Evolutionary conservation across 306 rosid genomes (phyloP), one percentile per base, ranked within the genome.

Genomic region (Albizia julibrissin): DNA sequence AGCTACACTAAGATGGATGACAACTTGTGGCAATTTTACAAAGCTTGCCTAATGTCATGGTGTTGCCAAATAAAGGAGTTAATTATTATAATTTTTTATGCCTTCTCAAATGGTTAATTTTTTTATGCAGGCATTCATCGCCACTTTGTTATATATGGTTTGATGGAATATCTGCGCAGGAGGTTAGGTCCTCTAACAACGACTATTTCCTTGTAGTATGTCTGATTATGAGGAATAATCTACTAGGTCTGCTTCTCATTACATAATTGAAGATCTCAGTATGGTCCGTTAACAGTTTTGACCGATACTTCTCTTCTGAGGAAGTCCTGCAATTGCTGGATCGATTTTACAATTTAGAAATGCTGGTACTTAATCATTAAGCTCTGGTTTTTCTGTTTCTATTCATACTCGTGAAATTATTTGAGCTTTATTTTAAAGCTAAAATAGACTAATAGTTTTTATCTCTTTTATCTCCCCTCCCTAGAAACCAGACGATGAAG

Each of bases 401-500:
- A 27, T 29, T 27, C 31, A 29, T 31, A 50, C 29, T 39, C 62
- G 29, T 80, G 19, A 34, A 22, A 13, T 61, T 85, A 54, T 65
- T 58, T 79, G 42, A 16, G 77, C 24, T 80, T 67, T 50, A 82
- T 84, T 82, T 34, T 58, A 76, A 69, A 44, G 71, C 82, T 82
- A 46, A 59, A 78, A 49, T 70, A 80, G 19, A 58, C 33, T 80
- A 24, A 24, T 62, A 76, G 70, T 67, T 84, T 40, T 56, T 19
- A 22, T 64, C 70, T 18, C 66, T 59, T 47, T 33, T 50, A 39
- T 47, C 42, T 61, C 62, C 61, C 54, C 50, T 69, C 81, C 72
- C 70, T 90, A 96, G 99, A 96, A 96, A 87, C 82, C 99, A 69
- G 97, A 96, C 8, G 99, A 96, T 1, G 99, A 96, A 33, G 98